phyloP scores from a whole-genome alignment of 306 rosid species.

The Medicago lupulina region DNA sequence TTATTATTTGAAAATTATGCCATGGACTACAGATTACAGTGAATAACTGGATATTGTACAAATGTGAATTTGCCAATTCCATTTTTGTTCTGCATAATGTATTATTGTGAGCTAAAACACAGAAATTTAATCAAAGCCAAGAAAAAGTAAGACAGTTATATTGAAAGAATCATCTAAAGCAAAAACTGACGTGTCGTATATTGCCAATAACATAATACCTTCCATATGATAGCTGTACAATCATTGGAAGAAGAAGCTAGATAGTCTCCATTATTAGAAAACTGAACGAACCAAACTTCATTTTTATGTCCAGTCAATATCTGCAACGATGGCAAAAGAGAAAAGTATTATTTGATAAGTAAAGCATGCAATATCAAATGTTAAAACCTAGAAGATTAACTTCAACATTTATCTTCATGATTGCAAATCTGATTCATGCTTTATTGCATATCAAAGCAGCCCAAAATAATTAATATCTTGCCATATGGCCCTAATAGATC shows the following conservation, averaged over 20 bases:
- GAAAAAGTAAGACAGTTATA: constrained; percentile 25
- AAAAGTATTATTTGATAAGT: constrained; percentile 34
- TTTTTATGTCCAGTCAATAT: constrained; percentile 83
- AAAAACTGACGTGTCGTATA: constrained; percentile 18
- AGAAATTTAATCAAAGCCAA: constrained; percentile 10
- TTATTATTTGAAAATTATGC: constrained; percentile 23
- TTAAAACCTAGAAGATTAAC: constrained; percentile 18
- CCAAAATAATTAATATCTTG: constrained; percentile 26
- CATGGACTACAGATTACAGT: constrained; percentile 10
- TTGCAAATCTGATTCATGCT: constrained; percentile 9
- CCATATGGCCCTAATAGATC: constrained; percentile 20
- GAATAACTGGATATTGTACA: constrained; percentile 16
- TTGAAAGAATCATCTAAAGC: constrained; percentile 21
- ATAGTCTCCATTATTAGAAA: constrained; percentile 83
- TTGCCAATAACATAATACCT: constrained; percentile 58
- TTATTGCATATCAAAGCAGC: constrained; percentile 16
- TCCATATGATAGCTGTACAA: constrained; percentile 88
- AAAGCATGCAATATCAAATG: constrained; percentile 26
- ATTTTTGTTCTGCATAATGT: constrained; percentile 14
- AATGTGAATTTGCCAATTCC: neutral
- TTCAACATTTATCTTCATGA: constrained; percentile 28
- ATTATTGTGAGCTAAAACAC: constrained; percentile 7
- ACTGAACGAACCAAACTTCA: constrained; percentile 96
- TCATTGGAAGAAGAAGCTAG: constrained; percentile 92
- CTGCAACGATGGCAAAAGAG: constrained; percentile 59